Conservation (phyloP, 1,284 basidiomycete species). For the Sporisorium scitamineum region DNA sequence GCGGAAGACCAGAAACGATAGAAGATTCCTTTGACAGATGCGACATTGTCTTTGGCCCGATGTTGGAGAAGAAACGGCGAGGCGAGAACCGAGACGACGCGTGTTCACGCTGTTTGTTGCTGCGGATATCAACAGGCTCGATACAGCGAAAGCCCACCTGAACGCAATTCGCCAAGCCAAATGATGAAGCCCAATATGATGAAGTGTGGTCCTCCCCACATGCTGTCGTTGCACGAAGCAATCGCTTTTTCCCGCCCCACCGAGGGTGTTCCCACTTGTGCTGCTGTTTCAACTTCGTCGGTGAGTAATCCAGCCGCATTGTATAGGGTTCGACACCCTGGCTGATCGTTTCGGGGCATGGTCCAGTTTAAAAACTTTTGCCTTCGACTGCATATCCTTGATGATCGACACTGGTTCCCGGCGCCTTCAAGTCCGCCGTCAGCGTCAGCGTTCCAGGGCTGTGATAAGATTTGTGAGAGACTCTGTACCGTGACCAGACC, state of each 20-base stretch:
- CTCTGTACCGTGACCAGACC: no score
- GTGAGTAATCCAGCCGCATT: no score
- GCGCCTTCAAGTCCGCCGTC: neutral
- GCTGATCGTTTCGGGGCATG: no score
- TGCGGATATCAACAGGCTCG: neutral
- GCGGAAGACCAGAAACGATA: neutral
- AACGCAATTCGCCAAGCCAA: neutral
- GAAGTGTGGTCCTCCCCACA: neutral
- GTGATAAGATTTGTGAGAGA: neutral
- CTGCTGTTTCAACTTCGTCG: no score
- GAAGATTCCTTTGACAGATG: neutral
- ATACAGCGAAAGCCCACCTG: neutral
- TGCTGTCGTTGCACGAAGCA: neutral
- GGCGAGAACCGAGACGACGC: neutral
- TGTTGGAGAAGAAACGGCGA: neutral
- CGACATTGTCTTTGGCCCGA: neutral
- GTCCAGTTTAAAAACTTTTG: no score
- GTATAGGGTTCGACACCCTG: no score
- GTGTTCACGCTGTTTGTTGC: neutral
- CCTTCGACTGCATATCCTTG: neutral
- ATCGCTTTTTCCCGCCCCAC: neutral
- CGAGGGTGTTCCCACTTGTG: neutral
- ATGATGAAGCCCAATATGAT: no score
- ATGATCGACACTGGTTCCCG: neutral
- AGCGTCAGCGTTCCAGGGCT: neutral